Evolutionary conservation across 805 yeast species (phyloP), one percentile per base, ranked within the genome.

Genomic region (Cyberlindnera maclurae): DNA sequence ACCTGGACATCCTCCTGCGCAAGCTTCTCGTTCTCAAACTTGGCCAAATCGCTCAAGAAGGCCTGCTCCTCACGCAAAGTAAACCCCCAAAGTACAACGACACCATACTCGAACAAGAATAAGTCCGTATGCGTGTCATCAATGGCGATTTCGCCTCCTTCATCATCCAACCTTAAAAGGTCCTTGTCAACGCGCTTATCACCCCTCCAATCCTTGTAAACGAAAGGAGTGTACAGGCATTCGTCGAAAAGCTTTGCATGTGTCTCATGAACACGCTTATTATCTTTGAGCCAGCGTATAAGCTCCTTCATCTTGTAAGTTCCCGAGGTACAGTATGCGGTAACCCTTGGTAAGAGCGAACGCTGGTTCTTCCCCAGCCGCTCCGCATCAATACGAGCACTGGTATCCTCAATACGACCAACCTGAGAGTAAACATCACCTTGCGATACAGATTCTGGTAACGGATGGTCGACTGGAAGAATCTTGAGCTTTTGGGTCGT

Each of bases 51-150:
- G 36, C 72, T 73, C 39, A 93, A 63, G 50, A 93, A 85, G 36
- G 87, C 78, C 47, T 64, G 67, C 57, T 93, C 98, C 60, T 93
- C 97, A 38, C 77, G 72, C 38, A 77, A 71, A 2, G 87, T 76
- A 54, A 86, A 93, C 0, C 98, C 98, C 98, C 98, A 93, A 67
- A 93, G 64, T 2, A 93, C 95, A 26, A 87, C 79, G n/a, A 93
- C 98, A 15, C 98, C 98, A 60, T 93, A 93, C 53, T 89, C 96
- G 64, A 93, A 93, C 7, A 93, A 67, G 55, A 89, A 93, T 8
- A 88, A 68, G 56, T 89, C 97, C 9, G 80, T 80, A 22, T 75
- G 71, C 42, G 75, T 71, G 51, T 80, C 82, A 37, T 89, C 87
- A 34, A 90, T 79, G 51, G 87, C 90, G 37, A 90, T 85, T 49